Percentiles rank a stretch among this genome's conserved stretches.
Conservation (phyloP, 2,329 filamentous ascomycete species). For the Diplocarpon rosae region DNA sequence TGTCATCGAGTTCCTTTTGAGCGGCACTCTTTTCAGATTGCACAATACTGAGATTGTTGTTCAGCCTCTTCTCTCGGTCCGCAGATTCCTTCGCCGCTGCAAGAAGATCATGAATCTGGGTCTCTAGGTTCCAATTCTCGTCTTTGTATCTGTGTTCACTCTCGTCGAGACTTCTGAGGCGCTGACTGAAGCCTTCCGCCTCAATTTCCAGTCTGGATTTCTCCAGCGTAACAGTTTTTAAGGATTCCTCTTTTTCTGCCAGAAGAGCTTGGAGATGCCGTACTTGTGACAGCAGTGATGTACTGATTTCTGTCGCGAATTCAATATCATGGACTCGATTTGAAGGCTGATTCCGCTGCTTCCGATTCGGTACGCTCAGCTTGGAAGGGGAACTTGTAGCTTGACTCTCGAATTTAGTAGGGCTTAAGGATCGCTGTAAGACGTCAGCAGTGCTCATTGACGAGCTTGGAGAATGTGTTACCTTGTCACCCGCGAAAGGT, state of each 20-base stretch:
- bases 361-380: constrained; percentile 74
- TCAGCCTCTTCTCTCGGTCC: constrained; percentile 75
- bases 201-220: constrained; percentile 75
- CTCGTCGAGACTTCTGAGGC: constrained; percentile 75
- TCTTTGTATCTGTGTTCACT: constrained; percentile 95
- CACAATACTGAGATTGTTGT: constrained; percentile 56
- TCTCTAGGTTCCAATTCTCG: constrained; percentile 96
- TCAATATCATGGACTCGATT: constrained; percentile 92
- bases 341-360: constrained; percentile 79
- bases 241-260: constrained; percentile 75
- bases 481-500: constrained; percentile 37
- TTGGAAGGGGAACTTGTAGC: constrained; percentile 83
- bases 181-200: constrained; percentile 65
- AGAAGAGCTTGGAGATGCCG: constrained; percentile 79
- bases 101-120: constrained; percentile 74
- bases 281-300: constrained; percentile 85
- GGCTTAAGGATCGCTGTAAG: constrained; percentile 54
- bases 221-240: constrained; percentile 64
- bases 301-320: constrained; percentile 96
- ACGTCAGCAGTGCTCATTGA: constrained; percentile 14
- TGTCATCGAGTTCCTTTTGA: constrained; percentile 83
- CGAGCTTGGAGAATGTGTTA: constrained; percentile 21
- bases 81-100: constrained; percentile 62
- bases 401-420: constrained; percentile 73
- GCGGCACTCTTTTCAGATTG: constrained; percentile 65